Conservation (phyloP, 2,329 filamentous ascomycete genomes). For the Fusarium clavum region DNA sequence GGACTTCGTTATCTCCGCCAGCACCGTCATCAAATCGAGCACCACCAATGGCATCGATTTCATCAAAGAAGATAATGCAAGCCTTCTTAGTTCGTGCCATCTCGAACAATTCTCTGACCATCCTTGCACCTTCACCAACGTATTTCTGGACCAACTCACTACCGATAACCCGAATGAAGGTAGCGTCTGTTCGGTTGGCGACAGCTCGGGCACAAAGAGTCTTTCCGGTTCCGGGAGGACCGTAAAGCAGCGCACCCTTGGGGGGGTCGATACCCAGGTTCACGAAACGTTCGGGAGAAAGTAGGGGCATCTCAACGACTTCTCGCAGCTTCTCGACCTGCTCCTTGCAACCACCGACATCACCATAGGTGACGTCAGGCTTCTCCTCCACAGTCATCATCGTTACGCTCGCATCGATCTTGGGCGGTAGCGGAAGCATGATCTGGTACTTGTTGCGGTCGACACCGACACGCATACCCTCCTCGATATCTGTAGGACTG, state of each 20-base stretch:
- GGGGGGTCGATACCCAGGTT: conserved; percentile 99
- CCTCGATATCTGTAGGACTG: conserved; percentile 98
- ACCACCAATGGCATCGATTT: conserved; percentile 95
- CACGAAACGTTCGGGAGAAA: conserved; percentile 97
- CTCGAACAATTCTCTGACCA: conserved; percentile 98
- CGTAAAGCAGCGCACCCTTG: conserved; percentile 96
- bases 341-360: conserved; percentile 99
- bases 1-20: conserved; percentile 96
- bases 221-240: conserved; percentile 98
- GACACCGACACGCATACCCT: conserved; percentile 98
- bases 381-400: conserved; percentile 99
- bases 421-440: conserved; percentile 92
- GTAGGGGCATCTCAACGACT: conserved; percentile 97
- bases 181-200: conserved; percentile 97
- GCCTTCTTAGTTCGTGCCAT: conserved; percentile 99
- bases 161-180: conserved; percentile 98
- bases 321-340: conserved; percentile 99
- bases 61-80: conserved; percentile 97
- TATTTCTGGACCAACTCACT: conserved; percentile 99
- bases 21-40: conserved; percentile 97
- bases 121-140: conserved; percentile 95
- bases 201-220: conserved; percentile 97
- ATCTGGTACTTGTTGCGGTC: conserved; percentile 99
- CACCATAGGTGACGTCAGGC: conserved; percentile 98
- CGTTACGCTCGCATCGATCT: conserved; percentile 98